A percentile compares a stretch with the other conserved stretches of the same genome.
phyloP scores from a whole-genome alignment of 495 filamentous ascomycete genomes.

The Lindgomyces ingoldianus region DNA sequence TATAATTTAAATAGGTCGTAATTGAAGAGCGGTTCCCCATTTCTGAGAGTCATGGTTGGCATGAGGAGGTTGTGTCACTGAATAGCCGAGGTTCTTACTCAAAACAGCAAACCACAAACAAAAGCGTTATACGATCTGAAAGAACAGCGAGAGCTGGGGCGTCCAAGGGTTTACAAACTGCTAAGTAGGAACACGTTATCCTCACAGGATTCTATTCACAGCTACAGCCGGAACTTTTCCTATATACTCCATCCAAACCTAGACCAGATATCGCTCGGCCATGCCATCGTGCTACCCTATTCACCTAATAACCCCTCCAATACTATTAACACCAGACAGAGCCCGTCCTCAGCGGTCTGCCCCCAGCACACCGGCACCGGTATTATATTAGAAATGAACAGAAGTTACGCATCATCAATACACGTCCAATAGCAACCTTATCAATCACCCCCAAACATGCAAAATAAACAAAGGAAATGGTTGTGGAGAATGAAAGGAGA shows the following conservation, averaged over 20 bases:
- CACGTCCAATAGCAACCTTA: slow-evolving; percentile 17
- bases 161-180: too few species aligned
- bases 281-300: not conserved
- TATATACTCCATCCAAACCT: not conserved
- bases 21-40: too few species aligned
- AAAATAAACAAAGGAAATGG: slow-evolving; percentile 8
- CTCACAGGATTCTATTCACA: not conserved
- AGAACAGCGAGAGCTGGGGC: too few species aligned
- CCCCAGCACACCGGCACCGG: slow-evolving; percentile 23
- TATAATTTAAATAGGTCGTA: too few species aligned
- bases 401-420: slow-evolving; percentile 23
- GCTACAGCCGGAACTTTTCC: not conserved
- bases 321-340: slow-evolving; percentile 12
- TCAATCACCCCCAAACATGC: slow-evolving; percentile 14
- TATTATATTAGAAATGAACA: slow-evolving; percentile 32
- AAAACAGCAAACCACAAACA: not conserved
- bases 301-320: not conserved
- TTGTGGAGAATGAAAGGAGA: not conserved
- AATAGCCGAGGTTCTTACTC: slow-evolving; percentile 12
- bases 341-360: not conserved
- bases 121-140: too few species aligned
- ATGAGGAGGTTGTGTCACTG: not conserved
- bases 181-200: too few species aligned
- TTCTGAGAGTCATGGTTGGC: slow-evolving; percentile 22
- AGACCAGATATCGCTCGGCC: not conserved